These are phyloP conservation scores for Dendrocalamus sinicus DNA, from an alignment of 176 grass and related monocot genomes.

Conservation along the genomic window DNA sequence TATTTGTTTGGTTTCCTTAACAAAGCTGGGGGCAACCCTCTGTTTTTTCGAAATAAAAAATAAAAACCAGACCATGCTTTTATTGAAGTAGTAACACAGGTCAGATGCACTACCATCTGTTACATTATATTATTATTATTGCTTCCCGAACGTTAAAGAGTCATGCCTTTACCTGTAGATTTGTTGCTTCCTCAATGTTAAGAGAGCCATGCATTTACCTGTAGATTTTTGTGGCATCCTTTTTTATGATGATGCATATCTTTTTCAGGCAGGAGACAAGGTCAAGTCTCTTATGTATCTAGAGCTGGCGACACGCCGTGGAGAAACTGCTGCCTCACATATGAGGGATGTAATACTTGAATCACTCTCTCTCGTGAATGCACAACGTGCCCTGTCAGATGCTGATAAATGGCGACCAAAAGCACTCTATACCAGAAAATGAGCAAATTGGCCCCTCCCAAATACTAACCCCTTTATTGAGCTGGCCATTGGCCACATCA, in stretches of 20 bases:
- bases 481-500: neutral
- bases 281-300: constrained; percentile 64
- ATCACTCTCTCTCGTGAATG: constrained; percentile 41
- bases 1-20: neutral
- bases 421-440: constrained; percentile 47
- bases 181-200: constrained; percentile 1
- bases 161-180: no score
- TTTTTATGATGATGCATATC: constrained; percentile 21
- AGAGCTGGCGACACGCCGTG: constrained; percentile 65
- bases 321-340: constrained; percentile 59
- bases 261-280: constrained; percentile 59
- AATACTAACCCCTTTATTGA: neutral
- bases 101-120: neutral
- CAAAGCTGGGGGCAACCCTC: neutral
- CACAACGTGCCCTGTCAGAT: constrained; percentile 38
- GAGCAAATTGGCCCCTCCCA: constrained; percentile 10
- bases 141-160: no score
- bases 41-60: no score
- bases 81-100: neutral
- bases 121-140: neutral
- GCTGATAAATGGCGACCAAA: constrained; percentile 66
- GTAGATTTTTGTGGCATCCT: neutral
- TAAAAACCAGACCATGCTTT: neutral
- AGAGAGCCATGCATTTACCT: constrained; percentile 8
- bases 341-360: constrained; percentile 59